Percentiles rank a stretch among this genome's conserved stretches.
Evolutionary conservation across 2,329 filamentous ascomycete species (phyloP).

Genomic region (Trichophyton verrucosum): DNA sequence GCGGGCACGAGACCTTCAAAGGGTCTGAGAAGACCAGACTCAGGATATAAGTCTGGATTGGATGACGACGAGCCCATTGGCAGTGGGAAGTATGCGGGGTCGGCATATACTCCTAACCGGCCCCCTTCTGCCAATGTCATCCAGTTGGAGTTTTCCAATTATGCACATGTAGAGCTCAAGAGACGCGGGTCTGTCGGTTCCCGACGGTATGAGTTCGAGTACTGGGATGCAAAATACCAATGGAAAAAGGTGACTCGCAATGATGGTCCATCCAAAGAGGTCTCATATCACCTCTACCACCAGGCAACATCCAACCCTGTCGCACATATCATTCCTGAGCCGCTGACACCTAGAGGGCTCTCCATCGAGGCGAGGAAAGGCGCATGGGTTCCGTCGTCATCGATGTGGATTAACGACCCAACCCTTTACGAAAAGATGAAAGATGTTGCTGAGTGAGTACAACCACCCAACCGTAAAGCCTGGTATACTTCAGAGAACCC

Average conservation of each 20-base stretch:
- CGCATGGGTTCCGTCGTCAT: constrained; percentile 81
- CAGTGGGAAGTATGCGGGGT: constrained; percentile 9
- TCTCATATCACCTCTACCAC: constrained; percentile 70
- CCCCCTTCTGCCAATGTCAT: constrained; percentile 58
- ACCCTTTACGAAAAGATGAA: constrained; percentile 55
- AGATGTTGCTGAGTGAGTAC: constrained; percentile 78
- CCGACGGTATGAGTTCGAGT: constrained; percentile 82
- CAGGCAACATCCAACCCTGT: constrained; percentile 52
- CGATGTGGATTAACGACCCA: constrained; percentile 76
- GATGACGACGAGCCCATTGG: constrained; percentile 28
- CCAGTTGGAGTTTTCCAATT: constrained; percentile 93
- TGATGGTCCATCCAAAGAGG: constrained; percentile 49
- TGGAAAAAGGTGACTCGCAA: constrained; percentile 68
- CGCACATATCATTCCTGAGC: constrained; percentile 76
- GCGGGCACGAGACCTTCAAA: constrained; percentile 31
- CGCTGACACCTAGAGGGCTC: constrained; percentile 57
- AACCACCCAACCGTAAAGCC: background rate
- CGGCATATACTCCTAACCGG: background rate
- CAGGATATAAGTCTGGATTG: constrained; percentile 42
- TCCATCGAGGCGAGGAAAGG: constrained; percentile 62
- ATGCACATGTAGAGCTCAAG: constrained; percentile 76
- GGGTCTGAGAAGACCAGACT: constrained; percentile 45
- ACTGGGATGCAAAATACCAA: constrained; percentile 76
- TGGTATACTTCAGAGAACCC: background rate
- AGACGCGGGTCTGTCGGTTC: constrained; percentile 52